phyloP scores from a whole-genome alignment of 2,329 filamentous ascomycete species.

The Colletotrichum euphorbiae region DNA sequence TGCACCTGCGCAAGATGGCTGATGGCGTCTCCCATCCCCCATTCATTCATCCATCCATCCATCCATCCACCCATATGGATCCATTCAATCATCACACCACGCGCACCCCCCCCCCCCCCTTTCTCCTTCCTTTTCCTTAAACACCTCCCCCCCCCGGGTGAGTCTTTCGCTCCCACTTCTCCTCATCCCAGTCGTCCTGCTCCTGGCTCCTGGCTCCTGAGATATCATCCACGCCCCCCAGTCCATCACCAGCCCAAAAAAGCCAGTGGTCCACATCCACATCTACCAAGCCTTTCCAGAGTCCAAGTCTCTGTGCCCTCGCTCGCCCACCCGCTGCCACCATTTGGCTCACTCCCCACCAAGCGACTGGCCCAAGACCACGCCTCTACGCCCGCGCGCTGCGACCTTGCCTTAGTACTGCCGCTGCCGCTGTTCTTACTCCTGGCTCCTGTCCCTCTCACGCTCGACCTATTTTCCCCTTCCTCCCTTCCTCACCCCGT shows the following conservation, averaged over 20 bases:
- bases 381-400: slow-evolving; percentile 31
- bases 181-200: not conserved
- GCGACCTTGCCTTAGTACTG: slow-evolving; percentile 32
- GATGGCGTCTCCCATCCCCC: not conserved
- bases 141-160: slow-evolving; percentile 29
- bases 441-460: slow-evolving; percentile 17
- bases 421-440: slow-evolving; percentile 12
- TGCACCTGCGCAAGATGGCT: not conserved
- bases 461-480: slow-evolving; percentile 34
- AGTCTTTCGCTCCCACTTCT: slow-evolving; percentile 2
- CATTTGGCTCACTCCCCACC: slow-evolving; percentile 28
- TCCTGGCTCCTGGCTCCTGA: not conserved
- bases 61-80: not conserved
- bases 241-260: not conserved
- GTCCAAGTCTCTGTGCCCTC: slow-evolving; percentile 30
- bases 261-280: not conserved
- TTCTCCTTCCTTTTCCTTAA: slow-evolving; percentile 20
- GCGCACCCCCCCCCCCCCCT: slow-evolving; percentile 29
- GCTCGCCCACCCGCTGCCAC: slow-evolving; percentile 37
- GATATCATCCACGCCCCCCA: too few species aligned
- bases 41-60: slow-evolving; percentile 16
- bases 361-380: not conserved
- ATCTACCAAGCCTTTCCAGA: too few species aligned
- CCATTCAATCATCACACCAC: not conserved
- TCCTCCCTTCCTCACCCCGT: slow-evolving; percentile 45